Conservation (phyloP, 345 rosid species). For the Raphanus sativus region DNA sequence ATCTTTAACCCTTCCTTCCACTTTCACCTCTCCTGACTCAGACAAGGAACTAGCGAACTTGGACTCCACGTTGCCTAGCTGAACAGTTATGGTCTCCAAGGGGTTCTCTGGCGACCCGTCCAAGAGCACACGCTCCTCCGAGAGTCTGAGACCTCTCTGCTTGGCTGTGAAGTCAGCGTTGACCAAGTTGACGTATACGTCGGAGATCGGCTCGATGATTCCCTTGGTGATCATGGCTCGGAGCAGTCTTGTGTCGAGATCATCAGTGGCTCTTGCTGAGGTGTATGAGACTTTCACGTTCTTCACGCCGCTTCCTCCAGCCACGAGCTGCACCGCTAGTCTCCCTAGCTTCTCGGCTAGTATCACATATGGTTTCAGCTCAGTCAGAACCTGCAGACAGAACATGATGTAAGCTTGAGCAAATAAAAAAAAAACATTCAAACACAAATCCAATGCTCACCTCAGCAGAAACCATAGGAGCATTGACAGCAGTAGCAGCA, state of each 20-base stretch:
- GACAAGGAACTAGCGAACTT: conserved; percentile 81
- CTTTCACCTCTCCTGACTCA: conserved; percentile 72
- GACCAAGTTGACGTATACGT: conserved; percentile 78
- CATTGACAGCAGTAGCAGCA: conserved; percentile 92
- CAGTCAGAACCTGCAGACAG: conserved; percentile 51
- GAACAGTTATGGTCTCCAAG: conserved; percentile 70
- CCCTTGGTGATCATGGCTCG: conserved; percentile 92
- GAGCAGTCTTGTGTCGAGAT: conserved; percentile 86
- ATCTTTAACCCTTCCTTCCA: conserved; percentile 81
- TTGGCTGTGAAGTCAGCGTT: conserved; percentile 90
- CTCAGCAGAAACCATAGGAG: conserved; percentile 90
- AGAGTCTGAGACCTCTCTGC: conserved; percentile 78
- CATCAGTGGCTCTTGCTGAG: conserved; percentile 77
- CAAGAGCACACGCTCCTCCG: conserved; percentile 68
- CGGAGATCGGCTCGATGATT: conserved; percentile 79
- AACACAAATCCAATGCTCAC: too few species aligned
- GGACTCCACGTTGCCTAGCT: conserved; percentile 73
- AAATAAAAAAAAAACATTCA: too few species aligned
- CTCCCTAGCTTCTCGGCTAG: conserved; percentile 86
- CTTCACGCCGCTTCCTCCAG: conserved; percentile 91
- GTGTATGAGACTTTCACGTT: conserved; percentile 72
- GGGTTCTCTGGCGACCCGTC: conserved; percentile 85
- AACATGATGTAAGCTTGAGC: too few species aligned
- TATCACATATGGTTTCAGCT: conserved; percentile 75
- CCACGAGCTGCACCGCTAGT: conserved; percentile 75